Percentiles rank a stretch among this genome's conserved stretches.
Conservation (phyloP, 2,329 filamentous ascomycete genomes). For the Fusarium subtropicale region DNA sequence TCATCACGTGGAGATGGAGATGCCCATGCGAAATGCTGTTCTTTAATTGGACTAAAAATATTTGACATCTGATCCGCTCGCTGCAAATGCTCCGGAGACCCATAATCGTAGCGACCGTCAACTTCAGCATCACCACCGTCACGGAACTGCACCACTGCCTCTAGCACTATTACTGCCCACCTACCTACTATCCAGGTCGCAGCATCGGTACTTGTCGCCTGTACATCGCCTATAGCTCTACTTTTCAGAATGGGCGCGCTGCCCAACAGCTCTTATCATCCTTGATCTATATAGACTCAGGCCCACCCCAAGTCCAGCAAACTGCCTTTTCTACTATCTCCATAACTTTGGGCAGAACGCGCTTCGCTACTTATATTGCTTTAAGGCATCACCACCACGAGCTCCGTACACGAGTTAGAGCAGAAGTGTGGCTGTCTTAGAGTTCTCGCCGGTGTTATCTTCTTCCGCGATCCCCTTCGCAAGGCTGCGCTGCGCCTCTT, state of each 20-base stretch:
- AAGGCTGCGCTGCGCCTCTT: slow-evolving; percentile 35
- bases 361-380: slow-evolving; percentile 26
- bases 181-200: slow-evolving; percentile 13
- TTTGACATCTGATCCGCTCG: slow-evolving; percentile 42
- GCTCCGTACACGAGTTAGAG: slow-evolving; percentile 33
- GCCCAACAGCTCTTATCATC: slow-evolving; percentile 16
- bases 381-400: slow-evolving; percentile 28
- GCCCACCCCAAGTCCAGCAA: slow-evolving; percentile 9
- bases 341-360: slow-evolving; percentile 26
- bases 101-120: slow-evolving; percentile 40
- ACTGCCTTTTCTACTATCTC: slow-evolving; percentile 18
- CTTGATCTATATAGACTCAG: slow-evolving; percentile 36
- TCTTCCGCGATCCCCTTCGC: slow-evolving; percentile 10
- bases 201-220: slow-evolving; percentile 32
- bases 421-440: slow-evolving; percentile 13
- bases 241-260: slow-evolving; percentile 36
- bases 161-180: not conserved
- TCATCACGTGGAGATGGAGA: slow-evolving; percentile 43
- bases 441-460: not conserved
- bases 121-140: slow-evolving; percentile 36
- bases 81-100: slow-evolving; percentile 42
- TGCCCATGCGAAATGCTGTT: not conserved
- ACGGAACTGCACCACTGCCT: slow-evolving; percentile 27
- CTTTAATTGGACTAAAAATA: slow-evolving; percentile 38
- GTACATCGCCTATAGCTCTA: slow-evolving; percentile 20